A percentile compares a stretch with the other conserved stretches of the same genome.
phyloP scores from a whole-genome alignment of 1,284 basidiomycete species.

The Apiotrichum veenhuisii region DNA sequence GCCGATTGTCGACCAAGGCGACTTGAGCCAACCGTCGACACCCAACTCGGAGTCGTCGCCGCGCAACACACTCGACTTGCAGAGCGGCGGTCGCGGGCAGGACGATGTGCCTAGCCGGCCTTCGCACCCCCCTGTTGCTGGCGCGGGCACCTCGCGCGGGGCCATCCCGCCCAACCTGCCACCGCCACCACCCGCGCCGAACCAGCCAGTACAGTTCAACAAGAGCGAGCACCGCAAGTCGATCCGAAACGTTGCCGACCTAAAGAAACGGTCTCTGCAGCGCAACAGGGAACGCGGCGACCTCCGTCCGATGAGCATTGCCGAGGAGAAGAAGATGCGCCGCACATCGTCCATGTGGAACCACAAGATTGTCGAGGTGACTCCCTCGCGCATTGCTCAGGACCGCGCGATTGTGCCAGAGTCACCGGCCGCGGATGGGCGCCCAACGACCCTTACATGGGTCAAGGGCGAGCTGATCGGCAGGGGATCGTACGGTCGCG shows the following conservation, averaged over 20 bases:
- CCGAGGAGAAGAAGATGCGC: slow-evolving; percentile 60
- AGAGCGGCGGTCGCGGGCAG: slow-evolving; percentile 2
- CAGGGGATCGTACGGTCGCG: slow-evolving; percentile 91
- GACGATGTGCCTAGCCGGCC: background rate
- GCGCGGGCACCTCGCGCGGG: background rate
- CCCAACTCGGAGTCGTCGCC: slow-evolving; percentile 38
- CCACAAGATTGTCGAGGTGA: slow-evolving; percentile 87
- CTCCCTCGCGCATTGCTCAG: slow-evolving; percentile 57
- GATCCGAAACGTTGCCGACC: slow-evolving; percentile 77
- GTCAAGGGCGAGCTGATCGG: slow-evolving; percentile 96
- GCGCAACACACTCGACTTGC: slow-evolving; percentile 12
- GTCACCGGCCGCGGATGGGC: slow-evolving; percentile 23
- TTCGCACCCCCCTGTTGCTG: background rate
- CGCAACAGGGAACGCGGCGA: slow-evolving; percentile 6
- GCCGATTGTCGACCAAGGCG: slow-evolving; percentile 76
- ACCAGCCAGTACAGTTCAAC: slow-evolving; percentile 24
- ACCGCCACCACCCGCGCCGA: slow-evolving; percentile 11
- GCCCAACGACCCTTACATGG: slow-evolving; percentile 82
- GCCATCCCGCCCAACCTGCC: slow-evolving; percentile 25
- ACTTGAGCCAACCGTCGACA: slow-evolving; percentile 64
- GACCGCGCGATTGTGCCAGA: slow-evolving; percentile 49
- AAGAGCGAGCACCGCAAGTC: slow-evolving; percentile 61
- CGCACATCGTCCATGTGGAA: slow-evolving; percentile 96
- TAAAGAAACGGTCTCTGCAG: slow-evolving; percentile 25
- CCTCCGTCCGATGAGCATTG: slow-evolving; percentile 3